phyloP scores from a whole-genome alignment of 495 filamentous ascomycete species.

The Margaritispora aquatica region DNA sequence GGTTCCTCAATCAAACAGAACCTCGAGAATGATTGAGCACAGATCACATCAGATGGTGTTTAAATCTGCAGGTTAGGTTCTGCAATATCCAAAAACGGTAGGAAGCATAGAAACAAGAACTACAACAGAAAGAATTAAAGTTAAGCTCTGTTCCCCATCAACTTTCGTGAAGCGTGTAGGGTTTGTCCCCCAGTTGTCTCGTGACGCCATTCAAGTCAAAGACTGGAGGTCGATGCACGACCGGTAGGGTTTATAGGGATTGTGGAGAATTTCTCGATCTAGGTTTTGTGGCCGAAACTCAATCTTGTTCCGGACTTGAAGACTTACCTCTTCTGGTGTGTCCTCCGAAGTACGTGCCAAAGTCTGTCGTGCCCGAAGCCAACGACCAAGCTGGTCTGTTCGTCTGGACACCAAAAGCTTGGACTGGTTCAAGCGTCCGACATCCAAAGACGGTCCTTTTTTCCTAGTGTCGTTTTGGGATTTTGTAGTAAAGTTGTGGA shows the following conservation, averaged over 20 bases:
- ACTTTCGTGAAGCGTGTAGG: too few relatives aligned
- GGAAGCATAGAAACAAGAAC: too few relatives aligned
- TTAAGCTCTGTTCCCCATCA: too few relatives aligned
- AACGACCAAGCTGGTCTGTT: background rate
- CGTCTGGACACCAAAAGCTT: background rate
- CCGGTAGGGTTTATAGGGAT: background rate
- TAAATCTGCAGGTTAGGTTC: too few relatives aligned
- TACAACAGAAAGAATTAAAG: too few relatives aligned
- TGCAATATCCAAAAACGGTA: too few relatives aligned
- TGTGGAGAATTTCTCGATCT: background rate
- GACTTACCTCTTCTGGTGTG: background rate
- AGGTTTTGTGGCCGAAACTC: conserved; percentile 1
- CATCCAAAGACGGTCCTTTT: background rate
- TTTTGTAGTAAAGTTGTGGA: background rate
- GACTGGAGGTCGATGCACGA: background rate
- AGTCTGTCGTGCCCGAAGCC: background rate
- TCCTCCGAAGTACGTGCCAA: background rate
- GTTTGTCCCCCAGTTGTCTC: background rate
- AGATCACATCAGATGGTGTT: too few relatives aligned
- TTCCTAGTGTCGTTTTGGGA: background rate
- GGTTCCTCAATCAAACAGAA: too few relatives aligned
- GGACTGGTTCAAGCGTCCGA: background rate
- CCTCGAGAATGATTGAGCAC: too few relatives aligned
- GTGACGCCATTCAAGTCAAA: background rate
- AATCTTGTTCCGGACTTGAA: background rate